These are phyloP conservation scores for Colletotrichum sansevieriae DNA, from an alignment of 2,329 filamentous ascomycete genomes.

Conservation along the genomic window DNA sequence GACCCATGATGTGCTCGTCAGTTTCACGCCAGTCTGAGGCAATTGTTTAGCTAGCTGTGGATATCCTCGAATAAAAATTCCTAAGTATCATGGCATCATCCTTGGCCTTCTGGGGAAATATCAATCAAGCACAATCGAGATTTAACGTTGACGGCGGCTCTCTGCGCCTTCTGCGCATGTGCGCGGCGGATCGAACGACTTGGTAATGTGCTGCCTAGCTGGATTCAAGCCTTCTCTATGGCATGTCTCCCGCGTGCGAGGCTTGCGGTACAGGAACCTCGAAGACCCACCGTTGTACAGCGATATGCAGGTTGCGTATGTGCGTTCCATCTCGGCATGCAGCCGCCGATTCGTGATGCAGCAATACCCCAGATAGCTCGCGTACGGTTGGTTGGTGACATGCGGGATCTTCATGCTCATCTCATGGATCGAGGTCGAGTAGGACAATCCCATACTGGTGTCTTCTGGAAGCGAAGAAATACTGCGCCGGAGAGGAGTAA, in stretches of 20 bases:
- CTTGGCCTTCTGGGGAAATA: no score
- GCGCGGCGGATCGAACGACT: not conserved
- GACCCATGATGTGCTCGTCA: slow-evolving; percentile 47
- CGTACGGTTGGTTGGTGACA: slow-evolving; percentile 25
- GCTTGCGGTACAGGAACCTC: slow-evolving; percentile 8
- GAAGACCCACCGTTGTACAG: slow-evolving; percentile 10
- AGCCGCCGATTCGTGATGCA: slow-evolving; percentile 26
- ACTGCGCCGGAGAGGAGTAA: not conserved
- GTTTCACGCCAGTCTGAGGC: slow-evolving; percentile 43
- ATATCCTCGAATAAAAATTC: not conserved
- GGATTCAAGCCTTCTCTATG: not conserved
- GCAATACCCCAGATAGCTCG: slow-evolving; percentile 25
- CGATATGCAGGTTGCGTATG: slow-evolving; percentile 23
- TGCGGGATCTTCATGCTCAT: slow-evolving; percentile 26
- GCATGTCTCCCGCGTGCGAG: slow-evolving; percentile 13
- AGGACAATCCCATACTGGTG: slow-evolving; percentile 13
- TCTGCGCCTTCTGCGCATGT: slow-evolving; percentile 6
- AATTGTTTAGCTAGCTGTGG: not conserved
- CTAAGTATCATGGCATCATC: not conserved
- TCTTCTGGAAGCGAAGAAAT: slow-evolving; percentile 14
- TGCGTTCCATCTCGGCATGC: slow-evolving; percentile 32
- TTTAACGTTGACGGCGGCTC: slow-evolving; percentile 10
- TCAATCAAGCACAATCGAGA: slow-evolving; percentile 4
- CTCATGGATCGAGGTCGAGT: slow-evolving; percentile 15
- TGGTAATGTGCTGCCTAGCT: not conserved